Percentiles rank a stretch among this genome's conserved stretches.
Evolutionary conservation across 768 basidiomycete species (phyloP).

Genomic region (Boletus rufocinnamomeus): DNA sequence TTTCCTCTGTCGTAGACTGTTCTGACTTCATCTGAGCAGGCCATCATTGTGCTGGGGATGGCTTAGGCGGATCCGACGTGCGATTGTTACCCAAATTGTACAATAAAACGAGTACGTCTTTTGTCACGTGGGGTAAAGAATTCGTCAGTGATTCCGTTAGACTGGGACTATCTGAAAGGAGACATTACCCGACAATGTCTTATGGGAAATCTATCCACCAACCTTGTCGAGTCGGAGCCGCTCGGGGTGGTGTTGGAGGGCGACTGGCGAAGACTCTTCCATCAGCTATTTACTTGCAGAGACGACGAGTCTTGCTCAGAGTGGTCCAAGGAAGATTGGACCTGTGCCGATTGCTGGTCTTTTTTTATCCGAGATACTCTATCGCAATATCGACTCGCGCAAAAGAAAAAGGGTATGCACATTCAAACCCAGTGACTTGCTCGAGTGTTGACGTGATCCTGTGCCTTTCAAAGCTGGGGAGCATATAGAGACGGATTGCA

Average conservation of each 20-base stretch:
- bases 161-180: neutral
- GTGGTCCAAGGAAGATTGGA: slow-evolving; percentile 11
- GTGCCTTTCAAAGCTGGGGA: neutral
- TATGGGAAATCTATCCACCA: neutral
- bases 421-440: too few relatives aligned
- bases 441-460: neutral
- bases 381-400: slow-evolving; percentile 2
- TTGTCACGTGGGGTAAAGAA: neutral
- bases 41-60: too few relatives aligned
- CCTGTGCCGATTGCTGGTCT: neutral
- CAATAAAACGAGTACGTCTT: slow-evolving; percentile 5
- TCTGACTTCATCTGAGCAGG: too few relatives aligned
- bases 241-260: neutral
- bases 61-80: too few relatives aligned
- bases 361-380: neutral
- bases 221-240: neutral
- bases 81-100: neutral
- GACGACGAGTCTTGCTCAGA: neutral
- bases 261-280: slow-evolving; percentile 6
- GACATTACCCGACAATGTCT: neutral
- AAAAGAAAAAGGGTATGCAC: neutral
- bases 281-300: slow-evolving; percentile 3
- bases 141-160: neutral
- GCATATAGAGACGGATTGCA: neutral
- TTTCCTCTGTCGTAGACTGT: too few relatives aligned